Percentiles rank a stretch among this genome's conserved stretches.
These are phyloP conservation scores for Ogataea allantospora DNA, from an alignment of 805 yeast species.

Conservation along the genomic window DNA sequence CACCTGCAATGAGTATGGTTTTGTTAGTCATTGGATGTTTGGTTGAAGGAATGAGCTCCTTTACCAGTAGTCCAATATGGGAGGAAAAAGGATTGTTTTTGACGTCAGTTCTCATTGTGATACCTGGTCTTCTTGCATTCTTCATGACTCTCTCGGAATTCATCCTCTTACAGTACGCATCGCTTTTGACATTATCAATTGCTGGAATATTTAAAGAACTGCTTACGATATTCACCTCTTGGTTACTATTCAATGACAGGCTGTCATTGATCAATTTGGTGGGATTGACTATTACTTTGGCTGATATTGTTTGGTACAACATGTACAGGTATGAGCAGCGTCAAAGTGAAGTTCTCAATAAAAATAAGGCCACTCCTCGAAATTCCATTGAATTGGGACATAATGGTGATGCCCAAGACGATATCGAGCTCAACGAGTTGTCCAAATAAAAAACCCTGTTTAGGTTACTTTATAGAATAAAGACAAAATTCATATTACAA, in stretches of 20 bases:
- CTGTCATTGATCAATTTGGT: slow-evolving; percentile 64
- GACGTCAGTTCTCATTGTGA: slow-evolving; percentile 57
- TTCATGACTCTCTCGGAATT: slow-evolving; percentile 88
- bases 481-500: not conserved
- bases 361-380: slow-evolving; percentile 13
- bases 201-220: slow-evolving; percentile 94
- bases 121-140: slow-evolving; percentile 88
- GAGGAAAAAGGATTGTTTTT: slow-evolving; percentile 48
- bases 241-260: slow-evolving; percentile 72
- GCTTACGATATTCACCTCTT: slow-evolving; percentile 68
- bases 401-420: slow-evolving; percentile 4
- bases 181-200: slow-evolving; percentile 80
- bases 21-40: slow-evolving; percentile 61
- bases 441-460: slow-evolving; percentile 5
- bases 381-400: slow-evolving; percentile 7
- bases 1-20: slow-evolving; percentile 77
- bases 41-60: slow-evolving; percentile 65
- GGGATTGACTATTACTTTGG: slow-evolving; percentile 73
- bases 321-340: slow-evolving; percentile 49
- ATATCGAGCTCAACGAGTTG: slow-evolving; percentile 19
- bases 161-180: slow-evolving; percentile 74
- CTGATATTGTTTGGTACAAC: slow-evolving; percentile 84
- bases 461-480: not conserved
- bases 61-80: slow-evolving; percentile 63
- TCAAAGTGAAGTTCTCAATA: slow-evolving; percentile 8